Evolutionary conservation across 1,139 yeast genomes (phyloP), one percentile per base, ranked within the genome.

Genomic region (Taiozyma sp.): DNA sequence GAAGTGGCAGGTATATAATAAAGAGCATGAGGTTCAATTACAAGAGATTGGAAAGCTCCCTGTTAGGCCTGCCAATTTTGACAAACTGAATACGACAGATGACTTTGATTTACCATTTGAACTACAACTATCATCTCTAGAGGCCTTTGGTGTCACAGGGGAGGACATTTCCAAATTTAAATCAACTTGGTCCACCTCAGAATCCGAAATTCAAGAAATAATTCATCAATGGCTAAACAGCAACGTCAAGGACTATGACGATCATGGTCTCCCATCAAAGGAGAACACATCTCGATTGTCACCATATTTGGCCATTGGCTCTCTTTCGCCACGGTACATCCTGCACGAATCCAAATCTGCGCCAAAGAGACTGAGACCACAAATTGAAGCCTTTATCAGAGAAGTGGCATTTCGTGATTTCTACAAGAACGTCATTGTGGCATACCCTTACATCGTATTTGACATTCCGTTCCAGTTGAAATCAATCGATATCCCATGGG

Each of bases 361-460:
- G 3, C 41, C 41, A 19, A 40, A 22, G 22, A 8, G 16, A n/a
- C 6, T 22, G 29, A 24, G 14, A 24, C 29, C 43, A 24, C 29
- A 22, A 22, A 60, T 68, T 16, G 66, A 69, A 21, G 73, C 72
- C 44, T 78, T 77, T 69, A 68, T 78, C 16, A 69, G 83, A 41
- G 81, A 80, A 61, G 68, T 80, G 8, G 80, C 83, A 1, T 80
- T 82, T 79, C 69, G 84, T 54, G 84, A 80, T 58, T 79, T 78
- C 52, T 80, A 80, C 59, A 70, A 74, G 42, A 81, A 79, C 54
- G 69, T 77, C 35, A 53, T 76, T 43, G 68, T 72, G 49, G 67
- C 72, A 51, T 76, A 79, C 75, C 85, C 85, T 5, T 76, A 72
- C 55, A 62, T 76, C 6, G 71, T 74, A 50, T 79, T 79, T 81